Evolutionary conservation across 768 basidiomycete genomes (phyloP).

Genomic region (Tulasnella sp.): DNA sequence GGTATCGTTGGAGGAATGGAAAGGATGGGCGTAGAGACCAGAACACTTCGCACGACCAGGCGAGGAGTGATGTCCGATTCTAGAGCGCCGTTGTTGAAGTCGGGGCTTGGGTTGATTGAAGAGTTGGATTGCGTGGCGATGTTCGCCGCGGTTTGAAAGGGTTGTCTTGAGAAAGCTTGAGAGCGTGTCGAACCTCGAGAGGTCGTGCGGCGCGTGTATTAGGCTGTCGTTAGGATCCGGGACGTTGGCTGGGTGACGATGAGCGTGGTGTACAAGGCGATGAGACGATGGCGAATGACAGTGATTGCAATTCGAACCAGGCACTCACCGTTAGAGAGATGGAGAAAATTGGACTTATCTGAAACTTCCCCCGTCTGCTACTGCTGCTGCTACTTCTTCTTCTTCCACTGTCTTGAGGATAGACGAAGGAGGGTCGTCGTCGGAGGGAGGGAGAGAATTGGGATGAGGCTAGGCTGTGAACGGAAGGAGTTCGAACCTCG

Average conservation of each 20-base stretch:
- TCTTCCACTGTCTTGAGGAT: slow-evolving; percentile 10
- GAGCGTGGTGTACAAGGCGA: not conserved
- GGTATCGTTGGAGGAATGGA: not conserved
- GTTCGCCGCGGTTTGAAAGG: not conserved
- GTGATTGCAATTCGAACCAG: slow-evolving; percentile 10
- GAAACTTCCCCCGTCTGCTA: slow-evolving; percentile 5
- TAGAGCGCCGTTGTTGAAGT: not conserved
- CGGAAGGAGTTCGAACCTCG: slow-evolving; percentile 1
- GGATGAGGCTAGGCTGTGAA: slow-evolving; percentile 8
- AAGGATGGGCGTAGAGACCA: not conserved
- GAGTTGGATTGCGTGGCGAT: not conserved
- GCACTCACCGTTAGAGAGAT: slow-evolving; percentile 11
- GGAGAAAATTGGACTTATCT: not conserved
- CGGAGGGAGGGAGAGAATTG: not conserved
- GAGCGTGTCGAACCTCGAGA: not conserved
- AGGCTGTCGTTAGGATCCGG: not conserved
- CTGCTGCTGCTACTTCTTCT: not conserved
- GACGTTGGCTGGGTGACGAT: not conserved
- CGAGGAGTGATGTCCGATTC: not conserved
- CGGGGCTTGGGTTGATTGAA: not conserved
- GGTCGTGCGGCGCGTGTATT: not conserved
- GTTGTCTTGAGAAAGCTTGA: not conserved
- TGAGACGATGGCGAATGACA: slow-evolving; percentile 6
- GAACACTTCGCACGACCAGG: not conserved
- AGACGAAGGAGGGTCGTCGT: slow-evolving; percentile 1